Conservation (phyloP, 2,329 filamentous ascomycete species). For the Lecanicillium sp. region DNA sequence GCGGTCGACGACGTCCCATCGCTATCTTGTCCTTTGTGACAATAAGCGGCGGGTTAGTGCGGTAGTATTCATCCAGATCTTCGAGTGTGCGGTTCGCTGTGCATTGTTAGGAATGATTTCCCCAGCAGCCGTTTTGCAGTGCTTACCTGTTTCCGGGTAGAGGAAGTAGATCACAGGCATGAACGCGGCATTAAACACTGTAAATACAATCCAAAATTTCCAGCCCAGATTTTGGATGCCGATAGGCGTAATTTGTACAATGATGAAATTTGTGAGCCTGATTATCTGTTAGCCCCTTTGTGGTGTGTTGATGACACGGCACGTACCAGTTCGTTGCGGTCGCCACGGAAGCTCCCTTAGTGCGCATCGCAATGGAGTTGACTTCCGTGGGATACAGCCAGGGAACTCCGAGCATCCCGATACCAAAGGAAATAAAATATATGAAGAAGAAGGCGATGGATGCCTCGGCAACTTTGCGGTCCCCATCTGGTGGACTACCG, state of each 20-base stretch:
- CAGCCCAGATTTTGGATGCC: constrained; percentile 37
- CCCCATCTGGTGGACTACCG: constrained; percentile 12
- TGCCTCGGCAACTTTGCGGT: constrained; percentile 16
- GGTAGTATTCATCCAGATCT: constrained; percentile 28
- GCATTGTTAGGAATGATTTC: constrained; percentile 9
- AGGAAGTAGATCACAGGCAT: constrained; percentile 39
- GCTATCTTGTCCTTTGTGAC: constrained; percentile 41
- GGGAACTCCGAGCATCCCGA: constrained; percentile 27
- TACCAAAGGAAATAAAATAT: constrained; percentile 21
- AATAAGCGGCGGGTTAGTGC: constrained; percentile 29
- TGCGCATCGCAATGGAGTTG: constrained; percentile 31
- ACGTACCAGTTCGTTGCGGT: constrained; percentile 27
- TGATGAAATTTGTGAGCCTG: constrained; percentile 18
- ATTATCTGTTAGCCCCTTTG: not conserved
- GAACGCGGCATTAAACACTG: constrained; percentile 37
- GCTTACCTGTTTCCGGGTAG: constrained; percentile 35
- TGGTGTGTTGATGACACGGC: too few relatives aligned
- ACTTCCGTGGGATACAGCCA: constrained; percentile 35
- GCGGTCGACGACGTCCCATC: constrained; percentile 33
- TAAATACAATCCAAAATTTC: constrained; percentile 46
- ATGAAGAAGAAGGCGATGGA: constrained; percentile 23
- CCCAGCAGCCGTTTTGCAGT: not conserved
- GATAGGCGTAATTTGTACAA: constrained; percentile 28
- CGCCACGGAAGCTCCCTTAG: constrained; percentile 27
- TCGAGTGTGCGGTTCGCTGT: constrained; percentile 17